A percentile compares a stretch with the other conserved stretches of the same genome.
Evolutionary conservation across 768 basidiomycete species (phyloP).

Genomic region (Boletus edulis): DNA sequence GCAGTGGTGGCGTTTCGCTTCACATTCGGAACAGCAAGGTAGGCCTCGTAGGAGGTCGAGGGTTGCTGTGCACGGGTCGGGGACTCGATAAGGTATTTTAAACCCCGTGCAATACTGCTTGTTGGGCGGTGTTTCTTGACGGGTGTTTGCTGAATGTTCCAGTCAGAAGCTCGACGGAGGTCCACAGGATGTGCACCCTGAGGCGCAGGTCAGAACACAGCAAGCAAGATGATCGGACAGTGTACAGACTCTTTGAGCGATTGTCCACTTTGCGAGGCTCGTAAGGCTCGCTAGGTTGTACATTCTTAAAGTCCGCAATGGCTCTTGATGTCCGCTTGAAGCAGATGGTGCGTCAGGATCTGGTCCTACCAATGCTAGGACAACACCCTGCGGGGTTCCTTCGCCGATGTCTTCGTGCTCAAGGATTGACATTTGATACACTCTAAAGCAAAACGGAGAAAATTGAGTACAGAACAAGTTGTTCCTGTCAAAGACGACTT

Average conservation of each 20-base stretch:
- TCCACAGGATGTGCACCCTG: conserved; percentile 64
- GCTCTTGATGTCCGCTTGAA: conserved; percentile 50
- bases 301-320: conserved; percentile 65
- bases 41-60: conserved; percentile 26
- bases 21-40: conserved; percentile 29
- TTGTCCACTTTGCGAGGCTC: conserved; percentile 72
- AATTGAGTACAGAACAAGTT: neutral
- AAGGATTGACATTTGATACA: conserved; percentile 74
- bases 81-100: conserved; percentile 55
- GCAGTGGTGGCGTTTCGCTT: conserved; percentile 28
- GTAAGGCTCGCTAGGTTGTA: conserved; percentile 76
- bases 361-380: conserved; percentile 71
- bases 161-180: conserved; percentile 48
- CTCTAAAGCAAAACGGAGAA: conserved; percentile 38
- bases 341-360: conserved; percentile 44
- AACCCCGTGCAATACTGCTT: conserved; percentile 57
- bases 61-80: conserved; percentile 30
- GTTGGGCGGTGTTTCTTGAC: conserved; percentile 50
- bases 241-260: conserved; percentile 57
- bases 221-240: neutral
- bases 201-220: conserved; percentile 5
- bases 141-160: conserved; percentile 48
- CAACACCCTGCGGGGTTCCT: conserved; percentile 65
- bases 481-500: conserved; percentile 19
- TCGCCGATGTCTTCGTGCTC: conserved; percentile 61